Base-by-base conservation (phyloP, 805 yeast species). In the Vanderwaltozyma verrucispora region DNA sequence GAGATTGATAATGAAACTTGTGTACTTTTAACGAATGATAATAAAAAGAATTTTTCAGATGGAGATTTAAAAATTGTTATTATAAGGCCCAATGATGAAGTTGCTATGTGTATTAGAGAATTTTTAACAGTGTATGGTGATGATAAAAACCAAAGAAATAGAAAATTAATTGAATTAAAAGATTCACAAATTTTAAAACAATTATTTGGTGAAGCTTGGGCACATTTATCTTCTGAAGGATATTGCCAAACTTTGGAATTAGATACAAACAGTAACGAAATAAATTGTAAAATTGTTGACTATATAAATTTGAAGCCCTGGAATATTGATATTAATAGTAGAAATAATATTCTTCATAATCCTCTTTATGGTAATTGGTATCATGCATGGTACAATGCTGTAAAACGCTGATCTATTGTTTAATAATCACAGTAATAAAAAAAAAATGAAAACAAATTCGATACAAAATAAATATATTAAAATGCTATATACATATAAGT, bases 1-100 rank as follows among this genome's bases (percentile, higher is more conserved):
- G 60, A 56, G 36, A 55, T 58, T 26, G 63, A 59, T 39, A 59
- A 59, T 37, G 63, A 59, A 38, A 59, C 62, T 1, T 59, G 62
- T 39, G 59, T 59, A 2, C 35, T 58, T 30, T 43, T 58, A 25
- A 49, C 56, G n/a, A 57, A 57, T 39, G 21, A 32, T 19, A 28
- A 30, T n/a, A 35, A 32, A 16, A 21, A 30, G 10, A 26, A 35
- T 18, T 8, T 21, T 8, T 19, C 16, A 32, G 38, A 39, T 33
- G 30, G 36, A 42, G 29, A 40, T 9, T 9, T 38, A 13, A 50
- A 50, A 32, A 29, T 54, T 14, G 41, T 52, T 11, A 47, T 59
- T 3, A 31, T 54, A 13, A 49, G 52, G 30, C 63, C 63, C 2
- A 53, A 47, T 34, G 33, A 39, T 7, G 63, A 55, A 15, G 50